Conservation (phyloP, 225 moss, liverwort and hornwort genomes). For the Straminergon stramineum region DNA sequence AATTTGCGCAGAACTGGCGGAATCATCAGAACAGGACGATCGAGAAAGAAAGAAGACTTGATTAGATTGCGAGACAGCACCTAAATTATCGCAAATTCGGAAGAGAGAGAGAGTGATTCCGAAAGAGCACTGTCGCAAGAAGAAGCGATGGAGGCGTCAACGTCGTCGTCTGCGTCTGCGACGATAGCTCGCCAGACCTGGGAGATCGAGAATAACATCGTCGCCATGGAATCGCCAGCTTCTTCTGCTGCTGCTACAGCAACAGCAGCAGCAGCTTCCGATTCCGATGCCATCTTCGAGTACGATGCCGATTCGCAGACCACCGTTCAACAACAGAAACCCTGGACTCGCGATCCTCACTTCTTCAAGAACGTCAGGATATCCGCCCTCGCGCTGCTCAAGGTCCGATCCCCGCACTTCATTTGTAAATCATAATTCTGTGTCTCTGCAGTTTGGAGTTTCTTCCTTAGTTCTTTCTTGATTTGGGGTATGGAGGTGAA, state of each 20-base stretch:
- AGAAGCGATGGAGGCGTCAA: slow-evolving; percentile 75
- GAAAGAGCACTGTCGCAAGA: background rate
- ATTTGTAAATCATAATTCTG: background rate
- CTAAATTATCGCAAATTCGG: background rate
- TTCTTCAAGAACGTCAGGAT: slow-evolving; percentile 91
- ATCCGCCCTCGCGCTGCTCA: slow-evolving; percentile 76
- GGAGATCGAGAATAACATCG: slow-evolving; percentile 87
- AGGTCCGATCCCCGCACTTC: slow-evolving; percentile 1
- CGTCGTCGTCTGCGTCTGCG: slow-evolving; percentile 33
- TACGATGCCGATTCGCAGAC: slow-evolving; percentile 74
- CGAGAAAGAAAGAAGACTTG: background rate
- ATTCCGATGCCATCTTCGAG: slow-evolving; percentile 80
- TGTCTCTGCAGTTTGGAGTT: background rate
- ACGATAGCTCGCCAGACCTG: slow-evolving; percentile 80
- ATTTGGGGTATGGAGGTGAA: background rate
- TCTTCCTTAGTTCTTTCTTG: background rate
- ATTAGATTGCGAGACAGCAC: background rate
- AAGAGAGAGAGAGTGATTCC: background rate
- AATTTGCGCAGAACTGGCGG: background rate
- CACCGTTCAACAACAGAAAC: slow-evolving; percentile 69
- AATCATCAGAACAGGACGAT: background rate
- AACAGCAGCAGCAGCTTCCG: background rate
- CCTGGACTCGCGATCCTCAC: slow-evolving; percentile 82
- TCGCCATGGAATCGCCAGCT: slow-evolving; percentile 49
- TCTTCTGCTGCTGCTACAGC: background rate